Percentiles rank a stretch among this genome's conserved stretches.
phyloP scores from a whole-genome alignment of 208 protist species.

The Trypanosoma avium region DNA sequence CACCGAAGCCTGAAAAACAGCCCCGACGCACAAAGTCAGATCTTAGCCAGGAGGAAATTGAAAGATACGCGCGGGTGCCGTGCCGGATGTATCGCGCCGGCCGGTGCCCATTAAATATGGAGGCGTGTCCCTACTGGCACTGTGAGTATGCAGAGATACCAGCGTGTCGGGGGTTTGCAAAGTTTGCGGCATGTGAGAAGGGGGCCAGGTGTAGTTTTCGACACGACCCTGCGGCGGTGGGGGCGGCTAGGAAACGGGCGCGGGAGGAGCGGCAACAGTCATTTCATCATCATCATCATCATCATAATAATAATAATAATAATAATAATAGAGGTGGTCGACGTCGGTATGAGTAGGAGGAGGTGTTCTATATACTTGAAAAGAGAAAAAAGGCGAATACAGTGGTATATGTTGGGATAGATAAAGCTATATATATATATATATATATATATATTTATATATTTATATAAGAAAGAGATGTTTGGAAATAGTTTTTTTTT shows the following conservation, averaged over 20 bases:
- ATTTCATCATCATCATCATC: neutral
- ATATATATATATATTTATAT: too few species aligned
- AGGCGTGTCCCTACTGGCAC: conserved; percentile 80
- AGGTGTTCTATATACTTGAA: too few species aligned
- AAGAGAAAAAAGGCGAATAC: neutral
- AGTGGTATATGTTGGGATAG: conserved; percentile 8
- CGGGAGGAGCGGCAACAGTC: conserved; percentile 30
- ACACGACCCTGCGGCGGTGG: conserved; percentile 57
- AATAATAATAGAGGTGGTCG: too few species aligned
- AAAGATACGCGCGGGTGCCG: conserved; percentile 44
- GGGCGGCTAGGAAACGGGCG: conserved; percentile 31
- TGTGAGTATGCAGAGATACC: conserved; percentile 64
- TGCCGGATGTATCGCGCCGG: conserved; percentile 67
- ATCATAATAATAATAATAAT: too few species aligned
- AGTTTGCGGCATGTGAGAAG: conserved; percentile 54
- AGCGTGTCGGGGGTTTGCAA: conserved; percentile 58
- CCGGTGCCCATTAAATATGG: conserved; percentile 41
- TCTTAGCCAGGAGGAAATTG: conserved; percentile 45
- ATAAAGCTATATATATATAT: too few species aligned
- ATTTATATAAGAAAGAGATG: too few species aligned
- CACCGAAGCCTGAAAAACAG: conserved; percentile 25
- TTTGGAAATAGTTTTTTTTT: conserved; percentile 1
- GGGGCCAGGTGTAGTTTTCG: conserved; percentile 71
- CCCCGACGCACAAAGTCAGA: conserved; percentile 45
- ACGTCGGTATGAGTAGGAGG: too few species aligned